Evolutionary conservation across 2,329 filamentous ascomycete genomes (phyloP).

Genomic region (Lecanicillium sp.): DNA sequence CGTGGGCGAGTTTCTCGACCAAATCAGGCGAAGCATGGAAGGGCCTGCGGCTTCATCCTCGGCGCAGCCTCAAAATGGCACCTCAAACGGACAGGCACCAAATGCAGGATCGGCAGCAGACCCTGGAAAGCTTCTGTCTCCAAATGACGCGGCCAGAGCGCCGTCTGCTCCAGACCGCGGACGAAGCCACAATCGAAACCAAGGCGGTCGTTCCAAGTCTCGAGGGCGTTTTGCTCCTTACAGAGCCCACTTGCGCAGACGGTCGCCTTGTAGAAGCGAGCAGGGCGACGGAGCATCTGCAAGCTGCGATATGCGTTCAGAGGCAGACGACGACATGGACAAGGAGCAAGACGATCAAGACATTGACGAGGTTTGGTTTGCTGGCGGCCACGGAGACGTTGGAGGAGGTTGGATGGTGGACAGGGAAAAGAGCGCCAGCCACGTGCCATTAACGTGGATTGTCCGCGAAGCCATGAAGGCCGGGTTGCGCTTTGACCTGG

Average conservation of each 20-base stretch:
- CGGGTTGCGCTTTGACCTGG: conserved; percentile 61
- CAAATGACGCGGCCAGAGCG: conserved; percentile 9
- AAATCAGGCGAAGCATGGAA: conserved; percentile 13
- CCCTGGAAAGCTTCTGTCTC: conserved; percentile 9
- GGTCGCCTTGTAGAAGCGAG: conserved; percentile 1
- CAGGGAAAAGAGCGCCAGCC: conserved; percentile 53
- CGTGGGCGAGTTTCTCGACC: conserved; percentile 13
- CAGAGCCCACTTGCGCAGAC: conserved; percentile 25
- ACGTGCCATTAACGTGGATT: conserved; percentile 64
- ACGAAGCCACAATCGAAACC: not conserved
- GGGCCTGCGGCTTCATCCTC: too few relatives aligned
- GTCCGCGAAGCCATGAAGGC: conserved; percentile 51
- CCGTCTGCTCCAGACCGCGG: too few relatives aligned
- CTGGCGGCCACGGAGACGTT: conserved; percentile 70
- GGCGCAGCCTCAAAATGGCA: not conserved
- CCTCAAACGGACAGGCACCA: not conserved
- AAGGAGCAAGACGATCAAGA: conserved; percentile 50
- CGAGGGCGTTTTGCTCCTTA: conserved; percentile 29
- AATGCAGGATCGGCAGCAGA: too few relatives aligned
- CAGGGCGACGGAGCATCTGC: not conserved
- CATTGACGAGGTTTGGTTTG: conserved; percentile 74
- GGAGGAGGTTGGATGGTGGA: conserved; percentile 66
- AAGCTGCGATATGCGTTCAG: too few relatives aligned
- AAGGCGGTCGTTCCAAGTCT: conserved; percentile 3
- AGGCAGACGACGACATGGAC: too few relatives aligned